Evolutionary conservation across 805 yeast genomes (phyloP).

Genomic region (Cyberlindnera saturnus): DNA sequence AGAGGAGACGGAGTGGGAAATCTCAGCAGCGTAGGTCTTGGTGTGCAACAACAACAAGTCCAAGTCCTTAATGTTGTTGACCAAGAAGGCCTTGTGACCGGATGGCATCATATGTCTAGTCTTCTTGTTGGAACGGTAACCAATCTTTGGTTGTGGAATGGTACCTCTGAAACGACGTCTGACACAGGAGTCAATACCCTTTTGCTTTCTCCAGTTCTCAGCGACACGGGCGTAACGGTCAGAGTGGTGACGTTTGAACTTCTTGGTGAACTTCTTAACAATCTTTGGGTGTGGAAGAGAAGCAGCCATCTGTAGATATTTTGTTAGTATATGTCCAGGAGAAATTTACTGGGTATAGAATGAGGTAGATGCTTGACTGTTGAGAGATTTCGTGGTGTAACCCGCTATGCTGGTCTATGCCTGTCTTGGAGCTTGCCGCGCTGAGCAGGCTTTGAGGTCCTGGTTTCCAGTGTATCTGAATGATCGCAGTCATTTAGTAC

Average conservation of each 20-base stretch:
- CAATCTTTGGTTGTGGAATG: conserved; percentile 98
- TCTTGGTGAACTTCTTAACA: conserved; percentile 98
- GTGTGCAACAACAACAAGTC: conserved; percentile 95
- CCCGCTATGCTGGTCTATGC: no score
- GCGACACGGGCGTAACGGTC: conserved; percentile 98
- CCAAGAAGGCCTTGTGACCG: conserved; percentile 96
- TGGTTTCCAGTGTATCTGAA: no score
- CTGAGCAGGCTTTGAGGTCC: no score
- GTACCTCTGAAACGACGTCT: conserved; percentile 99
- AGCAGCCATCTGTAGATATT: conserved; percentile 73
- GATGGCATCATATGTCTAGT: conserved; percentile 94
- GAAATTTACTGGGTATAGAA: neutral
- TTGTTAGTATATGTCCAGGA: conserved; percentile 20
- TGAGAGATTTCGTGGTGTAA: no score
- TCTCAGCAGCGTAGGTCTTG: conserved; percentile 99
- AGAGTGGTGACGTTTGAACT: conserved; percentile 99
- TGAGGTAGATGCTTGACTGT: no score
- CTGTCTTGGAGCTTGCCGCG: no score
- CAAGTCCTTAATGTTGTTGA: conserved; percentile 87
- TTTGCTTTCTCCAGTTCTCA: conserved; percentile 99
- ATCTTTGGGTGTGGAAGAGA: conserved; percentile 98
- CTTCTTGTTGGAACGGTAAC: conserved; percentile 99
- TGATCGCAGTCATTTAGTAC: no score
- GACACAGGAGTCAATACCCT: conserved; percentile 99
- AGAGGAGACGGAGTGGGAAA: conserved; percentile 97